These are phyloP conservation scores for Lecanosticta acicola DNA, from an alignment of 2,329 filamentous ascomycete genomes.

Conservation along the genomic window DNA sequence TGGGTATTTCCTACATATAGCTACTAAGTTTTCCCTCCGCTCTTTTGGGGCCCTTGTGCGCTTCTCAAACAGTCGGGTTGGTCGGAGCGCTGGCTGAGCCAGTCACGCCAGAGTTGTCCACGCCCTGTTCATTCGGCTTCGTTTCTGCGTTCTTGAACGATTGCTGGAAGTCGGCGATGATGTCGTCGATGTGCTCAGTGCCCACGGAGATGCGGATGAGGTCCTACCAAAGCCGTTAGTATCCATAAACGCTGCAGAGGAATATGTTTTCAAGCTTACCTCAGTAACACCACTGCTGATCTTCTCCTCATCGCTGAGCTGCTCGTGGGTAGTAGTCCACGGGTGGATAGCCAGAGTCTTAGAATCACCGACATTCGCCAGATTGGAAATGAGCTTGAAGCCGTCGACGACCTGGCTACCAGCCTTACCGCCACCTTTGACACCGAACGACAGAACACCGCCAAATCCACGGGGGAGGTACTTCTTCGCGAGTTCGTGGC, in stretches of 20 bases:
- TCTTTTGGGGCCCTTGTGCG: background rate
- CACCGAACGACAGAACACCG: slow-evolving; percentile 86
- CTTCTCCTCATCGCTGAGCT: slow-evolving; percentile 78
- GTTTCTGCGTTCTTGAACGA: slow-evolving; percentile 61
- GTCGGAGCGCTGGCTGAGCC: slow-evolving; percentile 22
- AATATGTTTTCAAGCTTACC: slow-evolving; percentile 14
- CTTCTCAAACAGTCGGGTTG: slow-evolving; percentile 20
- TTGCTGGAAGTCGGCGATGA: slow-evolving; percentile 92
- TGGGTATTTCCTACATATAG: no score
- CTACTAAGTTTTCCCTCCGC: background rate
- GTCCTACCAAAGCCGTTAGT: slow-evolving; percentile 51
- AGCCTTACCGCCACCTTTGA: slow-evolving; percentile 79
- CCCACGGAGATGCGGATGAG: slow-evolving; percentile 93
- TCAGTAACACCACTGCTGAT: slow-evolving; percentile 69
- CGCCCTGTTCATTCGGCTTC: slow-evolving; percentile 33
- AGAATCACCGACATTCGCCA: slow-evolving; percentile 92
- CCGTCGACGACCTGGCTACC: slow-evolving; percentile 86
- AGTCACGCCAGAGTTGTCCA: slow-evolving; percentile 21
- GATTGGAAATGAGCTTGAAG: slow-evolving; percentile 91
- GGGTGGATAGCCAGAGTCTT: slow-evolving; percentile 95
- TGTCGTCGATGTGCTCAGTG: slow-evolving; percentile 95
- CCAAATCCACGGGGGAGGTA: slow-evolving; percentile 82
- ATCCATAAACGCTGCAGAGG: background rate
- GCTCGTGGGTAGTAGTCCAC: slow-evolving; percentile 92
- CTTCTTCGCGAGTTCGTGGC: slow-evolving; percentile 74